A percentile compares a stretch with the other conserved stretches of the same genome.
These are phyloP conservation scores for Collybia mongolica DNA, from an alignment of 768 basidiomycete species.

Conservation along the genomic window DNA sequence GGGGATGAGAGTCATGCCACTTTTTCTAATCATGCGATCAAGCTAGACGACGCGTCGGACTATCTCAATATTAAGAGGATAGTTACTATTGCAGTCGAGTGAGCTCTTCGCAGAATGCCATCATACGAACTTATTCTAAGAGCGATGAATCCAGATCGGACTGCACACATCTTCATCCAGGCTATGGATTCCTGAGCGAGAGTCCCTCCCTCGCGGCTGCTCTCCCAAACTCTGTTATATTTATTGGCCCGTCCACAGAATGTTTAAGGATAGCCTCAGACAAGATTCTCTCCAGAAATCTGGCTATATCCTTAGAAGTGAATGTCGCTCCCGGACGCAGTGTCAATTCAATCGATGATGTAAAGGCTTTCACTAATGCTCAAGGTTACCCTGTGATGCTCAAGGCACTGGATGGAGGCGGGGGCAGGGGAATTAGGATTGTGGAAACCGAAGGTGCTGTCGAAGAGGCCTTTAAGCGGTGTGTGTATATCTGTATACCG, in stretches of 20 bases:
- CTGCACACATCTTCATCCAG: constrained; percentile 42
- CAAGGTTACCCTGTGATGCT: constrained; percentile 66
- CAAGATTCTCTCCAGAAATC: constrained; percentile 34
- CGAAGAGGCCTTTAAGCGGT: constrained; percentile 70
- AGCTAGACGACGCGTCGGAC: constrained; percentile 73
- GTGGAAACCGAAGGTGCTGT: constrained; percentile 72
- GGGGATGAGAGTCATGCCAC: constrained; percentile 81
- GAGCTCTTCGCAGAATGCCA: too few relatives aligned
- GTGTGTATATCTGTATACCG: constrained; percentile 2
- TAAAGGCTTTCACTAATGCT: constrained; percentile 21
- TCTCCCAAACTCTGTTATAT: constrained; percentile 66
- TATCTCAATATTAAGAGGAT: constrained; percentile 30
- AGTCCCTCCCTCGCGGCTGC: constrained; percentile 78
- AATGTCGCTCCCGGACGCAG: constrained; percentile 28
- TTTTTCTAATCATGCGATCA: constrained; percentile 81
- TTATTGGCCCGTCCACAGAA: constrained; percentile 79
- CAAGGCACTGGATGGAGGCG: constrained; percentile 90
- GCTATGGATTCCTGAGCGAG: constrained; percentile 89
- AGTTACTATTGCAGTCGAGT: constrained; percentile 20
- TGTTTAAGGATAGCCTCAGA: constrained; percentile 71
- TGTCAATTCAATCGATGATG: constrained; percentile 23
- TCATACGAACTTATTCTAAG: too few relatives aligned
- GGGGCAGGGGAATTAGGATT: constrained; percentile 88
- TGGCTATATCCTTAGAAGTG: constrained; percentile 27
- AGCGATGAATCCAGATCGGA: constrained; percentile 15